Percentiles rank a stretch among this genome's conserved stretches.
phyloP scores from a whole-genome alignment of 768 basidiomycete species.

The Tulasnella calospora region DNA sequence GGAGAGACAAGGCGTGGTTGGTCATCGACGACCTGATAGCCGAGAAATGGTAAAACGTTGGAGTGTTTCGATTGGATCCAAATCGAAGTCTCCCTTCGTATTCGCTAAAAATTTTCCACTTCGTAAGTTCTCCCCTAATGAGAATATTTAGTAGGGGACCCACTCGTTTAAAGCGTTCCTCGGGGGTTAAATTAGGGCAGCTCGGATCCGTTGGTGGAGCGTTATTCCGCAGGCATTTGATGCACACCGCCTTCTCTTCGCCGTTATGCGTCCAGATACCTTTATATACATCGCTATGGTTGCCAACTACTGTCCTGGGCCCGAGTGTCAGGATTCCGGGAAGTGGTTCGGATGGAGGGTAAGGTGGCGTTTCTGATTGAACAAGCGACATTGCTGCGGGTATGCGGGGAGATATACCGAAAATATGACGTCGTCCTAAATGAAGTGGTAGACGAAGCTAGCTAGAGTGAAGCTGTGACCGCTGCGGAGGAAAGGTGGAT shows the following conservation, averaged over 20 bases:
- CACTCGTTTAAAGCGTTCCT: background rate
- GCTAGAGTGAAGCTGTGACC: too few relatives aligned
- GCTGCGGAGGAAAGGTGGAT: background rate
- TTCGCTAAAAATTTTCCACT: too few relatives aligned
- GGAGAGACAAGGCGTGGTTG: conserved; percentile 7
- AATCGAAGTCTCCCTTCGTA: too few relatives aligned
- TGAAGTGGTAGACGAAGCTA: too few relatives aligned
- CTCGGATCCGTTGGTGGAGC: background rate
- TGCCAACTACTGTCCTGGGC: background rate
- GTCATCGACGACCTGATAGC: background rate
- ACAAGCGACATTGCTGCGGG: background rate
- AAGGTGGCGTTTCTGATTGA: background rate
- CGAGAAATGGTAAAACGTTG: background rate
- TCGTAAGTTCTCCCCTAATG: too few relatives aligned
- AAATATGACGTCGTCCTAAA: too few relatives aligned
- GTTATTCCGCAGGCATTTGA: background rate
- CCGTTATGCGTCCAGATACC: background rate
- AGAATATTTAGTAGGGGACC: background rate
- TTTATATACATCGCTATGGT: too few relatives aligned
- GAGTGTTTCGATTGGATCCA: too few relatives aligned
- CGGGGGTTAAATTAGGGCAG: background rate
- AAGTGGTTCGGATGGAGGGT: background rate
- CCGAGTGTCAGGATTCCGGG: background rate
- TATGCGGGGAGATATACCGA: too few relatives aligned
- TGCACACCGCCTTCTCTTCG: background rate